Conservation (phyloP, 768 basidiomycete genomes). For the Tylopilus rubrobrunneus region DNA sequence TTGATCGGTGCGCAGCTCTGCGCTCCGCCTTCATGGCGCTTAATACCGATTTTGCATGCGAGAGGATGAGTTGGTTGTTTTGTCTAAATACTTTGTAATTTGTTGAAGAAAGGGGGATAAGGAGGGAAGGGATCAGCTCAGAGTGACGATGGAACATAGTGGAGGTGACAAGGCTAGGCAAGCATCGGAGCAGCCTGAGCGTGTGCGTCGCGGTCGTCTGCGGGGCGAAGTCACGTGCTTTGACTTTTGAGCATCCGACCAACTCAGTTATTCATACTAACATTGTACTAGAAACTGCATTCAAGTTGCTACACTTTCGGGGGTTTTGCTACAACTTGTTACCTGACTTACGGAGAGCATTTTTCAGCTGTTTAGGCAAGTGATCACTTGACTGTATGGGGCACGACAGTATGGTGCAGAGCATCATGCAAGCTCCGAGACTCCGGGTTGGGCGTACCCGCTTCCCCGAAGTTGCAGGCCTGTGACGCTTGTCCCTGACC, state of each 20-base stretch:
- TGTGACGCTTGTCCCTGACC: too few species aligned
- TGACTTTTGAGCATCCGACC: not conserved
- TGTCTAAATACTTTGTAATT: not conserved
- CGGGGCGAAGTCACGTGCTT: slow-evolving; percentile 12
- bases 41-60: not conserved
- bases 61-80: not conserved
- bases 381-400: too few species aligned
- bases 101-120: not conserved
- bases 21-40: not conserved
- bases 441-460: too few species aligned
- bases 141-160: not conserved
- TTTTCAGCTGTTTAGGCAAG: too few species aligned
- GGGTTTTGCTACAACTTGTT: too few species aligned
- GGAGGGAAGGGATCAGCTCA: not conserved
- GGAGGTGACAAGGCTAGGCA: not conserved
- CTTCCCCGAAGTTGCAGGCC: too few species aligned
- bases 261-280: too few species aligned
- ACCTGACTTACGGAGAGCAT: too few species aligned
- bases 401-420: too few species aligned
- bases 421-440: too few species aligned
- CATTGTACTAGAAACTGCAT: too few species aligned
- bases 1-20: not conserved
- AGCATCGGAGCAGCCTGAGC: not conserved
- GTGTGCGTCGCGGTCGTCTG: not conserved
- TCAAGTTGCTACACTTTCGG: too few species aligned